Conservation (phyloP, 768 basidiomycete species). For the Coprinellus micaceus region DNA sequence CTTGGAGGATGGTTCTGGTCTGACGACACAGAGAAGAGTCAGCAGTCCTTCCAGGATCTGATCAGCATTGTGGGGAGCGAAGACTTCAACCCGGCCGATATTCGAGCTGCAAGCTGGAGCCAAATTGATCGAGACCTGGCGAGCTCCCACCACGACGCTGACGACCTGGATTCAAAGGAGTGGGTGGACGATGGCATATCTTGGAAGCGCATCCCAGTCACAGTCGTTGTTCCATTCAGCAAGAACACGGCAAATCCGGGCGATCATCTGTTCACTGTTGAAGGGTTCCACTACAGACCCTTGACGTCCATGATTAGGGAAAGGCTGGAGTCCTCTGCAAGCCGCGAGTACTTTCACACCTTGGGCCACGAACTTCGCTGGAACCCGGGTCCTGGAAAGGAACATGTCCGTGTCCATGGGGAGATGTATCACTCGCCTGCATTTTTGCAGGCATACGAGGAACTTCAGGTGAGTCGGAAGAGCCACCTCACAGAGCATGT, state of each 20-base stretch:
- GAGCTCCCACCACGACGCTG: background rate
- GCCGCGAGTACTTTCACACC: conserved; percentile 20
- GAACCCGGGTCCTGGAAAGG: background rate
- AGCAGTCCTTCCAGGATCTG: background rate
- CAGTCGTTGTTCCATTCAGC: background rate
- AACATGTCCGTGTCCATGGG: conserved; percentile 16
- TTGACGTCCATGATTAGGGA: conserved; percentile 22
- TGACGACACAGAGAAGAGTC: background rate
- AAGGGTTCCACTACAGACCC: conserved; percentile 23
- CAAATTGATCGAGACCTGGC: background rate
- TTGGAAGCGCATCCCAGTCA: background rate
- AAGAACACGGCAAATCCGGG: background rate
- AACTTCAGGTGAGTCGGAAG: conserved; percentile 15
- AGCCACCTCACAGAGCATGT: too few relatives aligned
- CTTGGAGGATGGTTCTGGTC: background rate
- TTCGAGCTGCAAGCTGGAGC: background rate
- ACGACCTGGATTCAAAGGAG: background rate
- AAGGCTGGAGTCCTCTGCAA: conserved; percentile 17
- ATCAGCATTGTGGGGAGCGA: background rate
- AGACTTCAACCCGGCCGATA: background rate
- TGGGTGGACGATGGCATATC: background rate
- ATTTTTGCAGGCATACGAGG: conserved; percentile 24
- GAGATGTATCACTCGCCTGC: conserved; percentile 33
- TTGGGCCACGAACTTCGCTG: conserved; percentile 23
- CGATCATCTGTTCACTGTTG: conserved; percentile 8